phyloP scores from a whole-genome alignment of 306 rosid species.

The Trifolium fragiferum region DNA sequence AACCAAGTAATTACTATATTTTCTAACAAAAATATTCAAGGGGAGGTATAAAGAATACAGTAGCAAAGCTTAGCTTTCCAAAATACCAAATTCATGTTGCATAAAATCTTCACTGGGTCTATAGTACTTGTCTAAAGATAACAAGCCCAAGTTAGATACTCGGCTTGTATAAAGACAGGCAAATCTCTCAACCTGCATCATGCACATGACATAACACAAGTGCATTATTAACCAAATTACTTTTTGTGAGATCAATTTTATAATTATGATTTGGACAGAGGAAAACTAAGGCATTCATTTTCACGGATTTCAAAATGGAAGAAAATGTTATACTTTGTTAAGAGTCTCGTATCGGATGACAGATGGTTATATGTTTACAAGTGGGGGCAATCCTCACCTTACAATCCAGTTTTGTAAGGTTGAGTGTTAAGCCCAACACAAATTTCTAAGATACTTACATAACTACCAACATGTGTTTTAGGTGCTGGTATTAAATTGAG shows the following conservation, averaged over 20 bases:
- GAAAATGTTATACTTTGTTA: background rate
- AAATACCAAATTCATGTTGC: slow-evolving; percentile 88
- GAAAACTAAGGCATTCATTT: background rate
- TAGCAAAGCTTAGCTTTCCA: slow-evolving; percentile 32
- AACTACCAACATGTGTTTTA: slow-evolving; percentile 10
- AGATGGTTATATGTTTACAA: too few relatives aligned
- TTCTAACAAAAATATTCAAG: background rate
- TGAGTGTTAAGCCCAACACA: too few relatives aligned
- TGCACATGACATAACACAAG: background rate
- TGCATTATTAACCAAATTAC: slow-evolving; percentile 1
- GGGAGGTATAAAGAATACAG: slow-evolving; percentile 5
- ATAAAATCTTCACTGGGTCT: slow-evolving; percentile 94
- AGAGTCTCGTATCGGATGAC: too few relatives aligned
- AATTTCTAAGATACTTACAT: background rate
- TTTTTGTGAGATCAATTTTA: slow-evolving; percentile 3
- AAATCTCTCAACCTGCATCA: slow-evolving; percentile 89
- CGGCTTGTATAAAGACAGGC: slow-evolving; percentile 93
- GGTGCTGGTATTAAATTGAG: background rate
- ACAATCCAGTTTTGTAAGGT: too few relatives aligned
- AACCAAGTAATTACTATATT: background rate
- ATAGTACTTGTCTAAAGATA: slow-evolving; percentile 89
- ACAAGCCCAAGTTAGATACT: slow-evolving; percentile 83
- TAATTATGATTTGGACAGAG: slow-evolving; percentile 15
- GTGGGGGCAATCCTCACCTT: too few relatives aligned
- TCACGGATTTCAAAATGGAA: background rate